These are phyloP conservation scores for Salix koriyanagi DNA, from an alignment of 345 rosid genomes.

Conservation along the genomic window DNA sequence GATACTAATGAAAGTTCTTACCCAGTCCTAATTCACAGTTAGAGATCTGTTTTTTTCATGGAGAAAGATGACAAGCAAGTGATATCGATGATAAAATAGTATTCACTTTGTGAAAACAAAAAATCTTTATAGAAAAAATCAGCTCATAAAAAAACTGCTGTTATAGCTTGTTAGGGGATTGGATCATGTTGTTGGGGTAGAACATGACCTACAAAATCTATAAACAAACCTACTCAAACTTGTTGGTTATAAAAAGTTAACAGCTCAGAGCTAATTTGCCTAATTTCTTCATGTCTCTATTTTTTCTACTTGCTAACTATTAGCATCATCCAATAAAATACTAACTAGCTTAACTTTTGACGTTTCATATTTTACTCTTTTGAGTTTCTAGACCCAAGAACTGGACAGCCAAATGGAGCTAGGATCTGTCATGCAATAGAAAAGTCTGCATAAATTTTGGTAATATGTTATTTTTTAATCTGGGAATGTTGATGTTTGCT, in stretches of 20 bases:
- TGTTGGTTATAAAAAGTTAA: background rate
- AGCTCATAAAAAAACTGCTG: background rate
- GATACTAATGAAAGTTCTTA: too few relatives aligned
- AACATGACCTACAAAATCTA: background rate
- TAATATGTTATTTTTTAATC: slow-evolving; percentile 6
- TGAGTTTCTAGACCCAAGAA: background rate
- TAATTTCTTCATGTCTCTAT: background rate
- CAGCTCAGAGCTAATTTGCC: background rate
- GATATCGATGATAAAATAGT: background rate
- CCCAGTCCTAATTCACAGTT: background rate
- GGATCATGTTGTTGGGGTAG: background rate
- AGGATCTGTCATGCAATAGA: background rate
- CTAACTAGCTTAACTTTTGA: background rate
- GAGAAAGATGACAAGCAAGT: background rate
- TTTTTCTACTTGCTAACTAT: background rate
- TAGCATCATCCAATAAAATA: background rate
- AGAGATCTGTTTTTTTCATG: background rate
- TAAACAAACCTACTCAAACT: background rate
- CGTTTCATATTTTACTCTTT: background rate
- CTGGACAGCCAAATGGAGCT: background rate
- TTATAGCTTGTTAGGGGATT: background rate
- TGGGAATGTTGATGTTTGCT: slow-evolving; percentile 7
- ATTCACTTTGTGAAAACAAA: background rate
- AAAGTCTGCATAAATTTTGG: background rate
- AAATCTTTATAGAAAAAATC: background rate